phyloP scores from a whole-genome alignment of 768 basidiomycete genomes.

The Inosperma sp. region DNA sequence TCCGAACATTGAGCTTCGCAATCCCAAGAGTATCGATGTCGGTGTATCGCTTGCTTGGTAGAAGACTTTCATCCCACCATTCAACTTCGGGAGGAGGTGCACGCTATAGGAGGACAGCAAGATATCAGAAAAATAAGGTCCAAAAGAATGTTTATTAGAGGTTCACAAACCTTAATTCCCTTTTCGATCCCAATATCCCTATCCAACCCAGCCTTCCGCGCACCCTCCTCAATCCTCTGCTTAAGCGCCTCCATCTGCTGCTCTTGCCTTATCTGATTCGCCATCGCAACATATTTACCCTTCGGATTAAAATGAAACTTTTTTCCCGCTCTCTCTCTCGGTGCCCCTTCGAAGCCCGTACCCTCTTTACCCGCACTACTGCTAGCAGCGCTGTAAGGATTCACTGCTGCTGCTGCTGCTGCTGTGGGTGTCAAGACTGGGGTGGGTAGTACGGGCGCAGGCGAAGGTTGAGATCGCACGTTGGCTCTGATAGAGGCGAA shows the following conservation, averaged over 20 bases:
- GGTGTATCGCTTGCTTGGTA: slow-evolving; percentile 76
- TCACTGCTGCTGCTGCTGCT: slow-evolving; percentile 38
- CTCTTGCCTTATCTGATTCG: slow-evolving; percentile 67
- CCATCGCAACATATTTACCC: slow-evolving; percentile 82
- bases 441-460: slow-evolving; percentile 50
- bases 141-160: background rate
- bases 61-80: slow-evolving; percentile 94
- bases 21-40: slow-evolving; percentile 55
- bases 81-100: slow-evolving; percentile 85
- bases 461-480: slow-evolving; percentile 47
- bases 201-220: slow-evolving; percentile 85
- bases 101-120: slow-evolving; percentile 41
- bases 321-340: slow-evolving; percentile 64
- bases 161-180: slow-evolving; percentile 72
- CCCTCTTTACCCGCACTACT: slow-evolving; percentile 37
- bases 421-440: slow-evolving; percentile 32
- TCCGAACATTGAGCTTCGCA: slow-evolving; percentile 58
- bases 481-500: slow-evolving; percentile 95
- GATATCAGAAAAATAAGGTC: background rate
- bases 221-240: slow-evolving; percentile 87
- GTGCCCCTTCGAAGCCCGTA: slow-evolving; percentile 66
- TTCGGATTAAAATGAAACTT: slow-evolving; percentile 85
- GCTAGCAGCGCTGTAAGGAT: slow-evolving; percentile 66
- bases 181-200: slow-evolving; percentile 85
- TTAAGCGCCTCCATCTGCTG: slow-evolving; percentile 86